These are phyloP conservation scores for Taiozyma sp. DNA, from an alignment of 1,139 yeast species.

Conservation along the genomic window DNA sequence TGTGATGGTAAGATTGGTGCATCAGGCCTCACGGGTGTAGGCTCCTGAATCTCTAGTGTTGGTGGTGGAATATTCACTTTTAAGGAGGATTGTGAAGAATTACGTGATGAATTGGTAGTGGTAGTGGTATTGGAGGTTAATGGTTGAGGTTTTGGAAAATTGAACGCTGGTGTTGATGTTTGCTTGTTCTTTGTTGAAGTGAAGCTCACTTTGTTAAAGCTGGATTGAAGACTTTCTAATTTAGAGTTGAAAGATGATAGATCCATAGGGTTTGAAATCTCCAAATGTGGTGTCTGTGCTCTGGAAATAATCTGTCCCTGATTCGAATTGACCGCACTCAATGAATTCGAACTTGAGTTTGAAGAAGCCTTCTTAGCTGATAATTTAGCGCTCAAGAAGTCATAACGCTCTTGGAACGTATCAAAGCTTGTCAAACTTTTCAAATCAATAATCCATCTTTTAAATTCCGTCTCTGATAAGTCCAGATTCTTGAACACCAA, in stretches of 20 bases:
- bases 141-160: background rate
- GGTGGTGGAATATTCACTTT: slow-evolving; percentile 3
- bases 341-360: background rate
- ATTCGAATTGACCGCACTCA: background rate
- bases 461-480: slow-evolving; percentile 31
- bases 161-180: background rate
- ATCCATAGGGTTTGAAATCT: slow-evolving; percentile 19
- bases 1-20: slow-evolving; percentile 3
- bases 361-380: background rate
- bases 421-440: slow-evolving; percentile 34
- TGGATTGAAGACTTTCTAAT: slow-evolving; percentile 35
- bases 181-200: background rate
- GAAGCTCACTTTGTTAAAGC: background rate
- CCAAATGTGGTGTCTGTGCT: slow-evolving; percentile 19
- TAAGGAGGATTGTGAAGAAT: background rate
- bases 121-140: background rate
- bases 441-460: slow-evolving; percentile 42
- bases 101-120: background rate
- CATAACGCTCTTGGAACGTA: slow-evolving; percentile 30
- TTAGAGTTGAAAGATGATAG: slow-evolving; percentile 30
- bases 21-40: slow-evolving; percentile 12
- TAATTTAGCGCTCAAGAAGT: slow-evolving; percentile 25
- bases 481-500: slow-evolving; percentile 25
- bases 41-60: slow-evolving; percentile 8
- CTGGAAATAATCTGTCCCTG: slow-evolving; percentile 4